Conservation (phyloP, 2,329 filamentous ascomycete species). For the Colletotrichum destructivum region DNA sequence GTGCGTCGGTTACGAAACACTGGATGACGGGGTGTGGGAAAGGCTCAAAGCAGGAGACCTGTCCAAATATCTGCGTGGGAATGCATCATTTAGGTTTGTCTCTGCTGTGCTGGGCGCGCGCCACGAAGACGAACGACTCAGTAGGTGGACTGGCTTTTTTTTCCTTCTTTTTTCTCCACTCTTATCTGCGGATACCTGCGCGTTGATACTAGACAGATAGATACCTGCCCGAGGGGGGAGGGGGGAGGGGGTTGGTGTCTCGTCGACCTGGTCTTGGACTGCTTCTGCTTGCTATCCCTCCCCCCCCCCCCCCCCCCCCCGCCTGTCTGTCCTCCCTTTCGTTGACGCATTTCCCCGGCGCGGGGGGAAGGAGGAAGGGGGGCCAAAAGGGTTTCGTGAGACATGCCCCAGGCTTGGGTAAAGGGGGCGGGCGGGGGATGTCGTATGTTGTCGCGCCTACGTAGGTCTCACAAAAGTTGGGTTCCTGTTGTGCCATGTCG, state of each 20-base stretch:
- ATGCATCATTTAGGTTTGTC: not conserved
- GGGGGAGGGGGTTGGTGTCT: not conserved
- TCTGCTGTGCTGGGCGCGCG: not conserved
- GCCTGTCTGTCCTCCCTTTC: not conserved
- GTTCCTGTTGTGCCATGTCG: not conserved
- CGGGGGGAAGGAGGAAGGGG: not conserved
- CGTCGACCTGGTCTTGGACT: not conserved
- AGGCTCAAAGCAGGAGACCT: not conserved
- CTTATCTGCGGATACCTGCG: not conserved
- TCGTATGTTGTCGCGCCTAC: not conserved
- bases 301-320: no score
- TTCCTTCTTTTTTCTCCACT: no score
- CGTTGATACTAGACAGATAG: not conserved
- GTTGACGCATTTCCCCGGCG: not conserved
- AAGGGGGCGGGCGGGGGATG: not conserved
- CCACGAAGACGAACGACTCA: not conserved
- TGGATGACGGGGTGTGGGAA: not conserved
- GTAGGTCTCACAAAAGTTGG: not conserved
- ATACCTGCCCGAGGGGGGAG: not conserved
- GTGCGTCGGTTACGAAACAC: not conserved
- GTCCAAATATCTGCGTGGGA: not conserved
- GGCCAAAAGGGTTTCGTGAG: conserved; percentile 1
- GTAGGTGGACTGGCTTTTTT: no score
- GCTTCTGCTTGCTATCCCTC: no score
- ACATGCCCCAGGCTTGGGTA: not conserved